Conservation (phyloP, 768 basidiomycete genomes). For the Tulasnella sp. region DNA sequence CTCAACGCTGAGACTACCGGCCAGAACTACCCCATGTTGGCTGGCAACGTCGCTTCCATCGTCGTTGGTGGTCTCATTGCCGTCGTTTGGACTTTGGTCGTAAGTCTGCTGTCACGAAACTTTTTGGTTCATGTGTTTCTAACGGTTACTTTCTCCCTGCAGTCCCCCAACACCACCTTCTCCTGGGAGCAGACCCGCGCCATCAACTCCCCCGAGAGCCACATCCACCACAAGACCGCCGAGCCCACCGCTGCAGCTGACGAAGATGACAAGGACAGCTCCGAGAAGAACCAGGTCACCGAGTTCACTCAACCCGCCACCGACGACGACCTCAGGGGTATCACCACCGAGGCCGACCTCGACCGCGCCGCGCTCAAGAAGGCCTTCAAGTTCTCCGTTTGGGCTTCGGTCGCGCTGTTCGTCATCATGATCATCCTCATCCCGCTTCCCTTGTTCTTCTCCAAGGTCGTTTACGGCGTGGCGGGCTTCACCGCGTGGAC, state of each 20-base stretch:
- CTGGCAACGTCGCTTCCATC: slow-evolving; percentile 85
- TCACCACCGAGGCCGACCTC: slow-evolving; percentile 49
- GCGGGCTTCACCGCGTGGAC: slow-evolving; percentile 76
- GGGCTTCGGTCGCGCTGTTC: slow-evolving; percentile 57
- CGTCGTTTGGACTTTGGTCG: slow-evolving; percentile 57
- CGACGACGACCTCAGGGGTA: slow-evolving; percentile 28
- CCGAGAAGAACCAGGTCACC: slow-evolving; percentile 34
- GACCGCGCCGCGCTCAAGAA: slow-evolving; percentile 61
- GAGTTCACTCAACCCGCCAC: slow-evolving; percentile 8
- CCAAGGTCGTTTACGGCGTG: slow-evolving; percentile 63
- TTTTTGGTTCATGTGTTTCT: neutral
- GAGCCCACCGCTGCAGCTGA: slow-evolving; percentile 9
- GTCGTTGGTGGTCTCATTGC: slow-evolving; percentile 76
- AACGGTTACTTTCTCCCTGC: neutral
- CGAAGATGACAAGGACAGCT: slow-evolving; percentile 35
- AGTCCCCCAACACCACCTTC: slow-evolving; percentile 73
- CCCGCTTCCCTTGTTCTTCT: slow-evolving; percentile 83
- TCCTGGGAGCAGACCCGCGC: slow-evolving; percentile 75
- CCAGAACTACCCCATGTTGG: slow-evolving; percentile 64
- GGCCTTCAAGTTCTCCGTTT: slow-evolving; percentile 77
- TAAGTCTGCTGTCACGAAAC: slow-evolving; percentile 36
- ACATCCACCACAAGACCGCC: slow-evolving; percentile 20
- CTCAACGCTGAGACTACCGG: slow-evolving; percentile 54
- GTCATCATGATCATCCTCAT: slow-evolving; percentile 62
- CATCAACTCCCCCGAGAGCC: slow-evolving; percentile 52